A percentile compares a stretch with the other conserved stretches of the same genome.
Evolutionary conservation across 1,139 yeast species (phyloP).

Genomic region (Saccharomyces hybrid): DNA sequence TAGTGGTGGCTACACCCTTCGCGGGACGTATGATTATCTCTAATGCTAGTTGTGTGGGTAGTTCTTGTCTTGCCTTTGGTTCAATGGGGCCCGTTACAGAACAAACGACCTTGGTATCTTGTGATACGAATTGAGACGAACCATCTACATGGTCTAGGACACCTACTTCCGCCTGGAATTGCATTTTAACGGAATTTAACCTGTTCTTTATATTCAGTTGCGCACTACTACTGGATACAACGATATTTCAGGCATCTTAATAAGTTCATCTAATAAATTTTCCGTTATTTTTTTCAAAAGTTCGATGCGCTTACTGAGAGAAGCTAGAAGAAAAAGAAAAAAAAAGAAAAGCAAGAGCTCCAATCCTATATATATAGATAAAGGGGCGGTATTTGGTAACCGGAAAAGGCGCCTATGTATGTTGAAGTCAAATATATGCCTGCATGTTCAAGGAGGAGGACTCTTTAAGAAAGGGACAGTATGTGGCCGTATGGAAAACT

Average conservation of each 20-base stretch:
- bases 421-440: slow-evolving; percentile 7
- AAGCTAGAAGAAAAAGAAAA: slow-evolving; percentile 3
- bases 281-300: not conserved
- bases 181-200: slow-evolving; percentile 3
- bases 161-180: slow-evolving; percentile 20
- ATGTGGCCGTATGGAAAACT: slow-evolving; percentile 40
- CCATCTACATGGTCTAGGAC: slow-evolving; percentile 65
- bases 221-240: not conserved
- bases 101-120: slow-evolving; percentile 52
- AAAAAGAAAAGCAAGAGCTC: not conserved
- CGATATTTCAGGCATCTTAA: not conserved
- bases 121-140: slow-evolving; percentile 52
- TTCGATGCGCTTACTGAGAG: not conserved
- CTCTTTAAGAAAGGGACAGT: slow-evolving; percentile 46
- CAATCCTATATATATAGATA: not conserved
- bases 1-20: slow-evolving; percentile 61
- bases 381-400: not conserved
- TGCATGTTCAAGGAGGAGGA: slow-evolving; percentile 32
- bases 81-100: slow-evolving; percentile 91
- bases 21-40: slow-evolving; percentile 81
- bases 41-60: slow-evolving; percentile 68
- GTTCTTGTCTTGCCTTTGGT: slow-evolving; percentile 73
- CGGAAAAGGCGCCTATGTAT: not conserved
- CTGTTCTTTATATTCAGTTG: not conserved
- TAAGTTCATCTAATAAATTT: not conserved